Evolutionary conservation across 176 grass and related monocot genomes (phyloP).

Genomic region (Tillandsia fasciculata): DNA sequence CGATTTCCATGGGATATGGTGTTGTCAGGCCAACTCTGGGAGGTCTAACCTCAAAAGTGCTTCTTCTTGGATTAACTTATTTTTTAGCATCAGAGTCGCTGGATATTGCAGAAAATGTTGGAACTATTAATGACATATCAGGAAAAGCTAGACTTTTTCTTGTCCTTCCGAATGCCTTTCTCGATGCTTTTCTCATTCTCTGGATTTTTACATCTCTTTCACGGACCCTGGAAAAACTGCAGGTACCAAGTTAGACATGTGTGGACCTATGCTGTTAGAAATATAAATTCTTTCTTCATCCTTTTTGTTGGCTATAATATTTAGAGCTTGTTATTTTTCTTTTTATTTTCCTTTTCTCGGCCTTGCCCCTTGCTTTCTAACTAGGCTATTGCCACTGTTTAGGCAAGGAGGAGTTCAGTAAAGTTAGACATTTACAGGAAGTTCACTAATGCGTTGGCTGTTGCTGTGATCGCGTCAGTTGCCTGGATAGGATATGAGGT

Average conservation of each 20-base stretch:
- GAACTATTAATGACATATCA: slow-evolving; percentile 96
- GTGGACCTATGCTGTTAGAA: not conserved
- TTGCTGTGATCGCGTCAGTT: slow-evolving; percentile 89
- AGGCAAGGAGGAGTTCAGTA: slow-evolving; percentile 80
- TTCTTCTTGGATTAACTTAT: slow-evolving; percentile 96
- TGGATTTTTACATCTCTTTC: slow-evolving; percentile 99
- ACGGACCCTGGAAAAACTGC: slow-evolving; percentile 82
- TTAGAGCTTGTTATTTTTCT: not conserved
- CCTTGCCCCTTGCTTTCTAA: not conserved
- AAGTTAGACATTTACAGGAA: slow-evolving; percentile 96
- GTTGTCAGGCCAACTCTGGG: slow-evolving; percentile 91
- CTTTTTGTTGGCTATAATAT: not conserved
- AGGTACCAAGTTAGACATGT: slow-evolving; percentile 33
- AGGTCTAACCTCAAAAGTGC: slow-evolving; percentile 89
- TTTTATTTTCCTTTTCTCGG: not conserved
- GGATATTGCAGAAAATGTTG: slow-evolving; percentile 91
- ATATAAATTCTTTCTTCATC: not conserved
- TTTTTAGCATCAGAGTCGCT: slow-evolving; percentile 82
- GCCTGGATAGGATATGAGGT: slow-evolving; percentile 99
- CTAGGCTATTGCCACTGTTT: slow-evolving; percentile 16
- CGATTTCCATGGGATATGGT: slow-evolving; percentile 97
- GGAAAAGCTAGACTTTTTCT: slow-evolving; percentile 88
- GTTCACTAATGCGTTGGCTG: slow-evolving; percentile 81
- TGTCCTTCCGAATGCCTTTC: slow-evolving; percentile 91
- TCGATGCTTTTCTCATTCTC: slow-evolving; percentile 96